Evolutionary conservation across 2,329 filamentous ascomycete genomes (phyloP).

Genomic region (Aspergillus oerlinghausenensis): DNA sequence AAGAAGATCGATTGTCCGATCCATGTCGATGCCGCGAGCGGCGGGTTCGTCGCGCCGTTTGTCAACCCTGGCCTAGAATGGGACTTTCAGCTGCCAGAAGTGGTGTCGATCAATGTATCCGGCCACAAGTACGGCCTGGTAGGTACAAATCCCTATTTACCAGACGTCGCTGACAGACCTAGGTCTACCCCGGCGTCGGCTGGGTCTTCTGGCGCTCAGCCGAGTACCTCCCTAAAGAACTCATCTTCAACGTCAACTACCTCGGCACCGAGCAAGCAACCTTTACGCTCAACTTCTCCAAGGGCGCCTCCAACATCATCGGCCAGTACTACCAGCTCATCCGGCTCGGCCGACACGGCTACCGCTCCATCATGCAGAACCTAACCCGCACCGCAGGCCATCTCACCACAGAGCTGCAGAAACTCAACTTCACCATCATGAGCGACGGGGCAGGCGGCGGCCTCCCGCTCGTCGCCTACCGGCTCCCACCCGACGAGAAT

Average conservation of each 20-base stretch:
- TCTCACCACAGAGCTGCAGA: conserved; percentile 65
- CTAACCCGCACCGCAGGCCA: conserved; percentile 83
- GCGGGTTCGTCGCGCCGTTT: conserved; percentile 42
- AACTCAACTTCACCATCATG: conserved; percentile 80
- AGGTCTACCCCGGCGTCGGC: conserved; percentile 60
- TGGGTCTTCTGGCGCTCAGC: conserved; percentile 69
- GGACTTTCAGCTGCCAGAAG: conserved; percentile 28
- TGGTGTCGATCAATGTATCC: conserved; percentile 56
- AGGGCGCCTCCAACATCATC: conserved; percentile 65
- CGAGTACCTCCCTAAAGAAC: conserved; percentile 59
- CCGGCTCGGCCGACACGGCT: conserved; percentile 64
- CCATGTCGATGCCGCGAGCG: conserved; percentile 42
- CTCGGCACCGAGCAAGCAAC: conserved; percentile 67
- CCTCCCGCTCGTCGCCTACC: conserved; percentile 83
- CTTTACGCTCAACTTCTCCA: conserved; percentile 69
- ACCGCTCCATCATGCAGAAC: conserved; percentile 63
- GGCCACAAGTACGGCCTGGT: conserved; percentile 49
- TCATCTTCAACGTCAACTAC: conserved; percentile 68
- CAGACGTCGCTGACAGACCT: background rate
- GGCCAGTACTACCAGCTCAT: conserved; percentile 71
- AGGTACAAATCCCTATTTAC: background rate
- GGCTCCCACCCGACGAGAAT: conserved; percentile 55
- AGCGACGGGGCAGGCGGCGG: conserved; percentile 70
- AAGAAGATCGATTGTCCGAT: conserved; percentile 48
- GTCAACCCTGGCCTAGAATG: conserved; percentile 29